These are phyloP conservation scores for Paramecium bursaria DNA, from an alignment of 73 alveolate genomes.

Conservation along the genomic window DNA sequence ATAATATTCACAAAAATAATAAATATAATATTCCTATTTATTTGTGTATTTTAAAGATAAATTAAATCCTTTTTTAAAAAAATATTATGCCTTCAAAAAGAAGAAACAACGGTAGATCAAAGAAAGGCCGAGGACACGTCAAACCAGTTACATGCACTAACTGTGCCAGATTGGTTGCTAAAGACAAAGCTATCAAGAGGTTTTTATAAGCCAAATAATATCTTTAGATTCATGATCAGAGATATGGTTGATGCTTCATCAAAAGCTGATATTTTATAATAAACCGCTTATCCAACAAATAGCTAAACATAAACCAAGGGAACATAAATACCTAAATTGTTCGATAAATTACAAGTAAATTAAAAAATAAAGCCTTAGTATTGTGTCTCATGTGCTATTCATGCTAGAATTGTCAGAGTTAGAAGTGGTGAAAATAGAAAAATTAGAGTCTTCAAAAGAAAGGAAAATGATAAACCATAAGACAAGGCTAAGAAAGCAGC, in stretches of 20 bases:
- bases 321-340: slow-evolving; percentile 47
- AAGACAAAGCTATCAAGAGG: slow-evolving; percentile 98
- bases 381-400: slow-evolving; percentile 96
- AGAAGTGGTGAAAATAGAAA: slow-evolving; percentile 85
- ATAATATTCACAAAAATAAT: no score
- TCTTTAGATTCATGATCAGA: slow-evolving; percentile 81
- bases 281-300: slow-evolving; percentile 80
- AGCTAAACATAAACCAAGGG: slow-evolving; percentile 2
- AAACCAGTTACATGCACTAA: slow-evolving; percentile 95
- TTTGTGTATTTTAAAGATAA: no score
- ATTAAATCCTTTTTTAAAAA: slow-evolving; percentile 55
- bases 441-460: slow-evolving; percentile 72
- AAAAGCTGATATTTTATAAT: slow-evolving; percentile 95
- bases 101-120: slow-evolving; percentile 98
- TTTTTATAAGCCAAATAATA: neutral
- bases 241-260: slow-evolving; percentile 98
- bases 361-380: slow-evolving; percentile 66
- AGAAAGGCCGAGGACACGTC: slow-evolving; percentile 98
- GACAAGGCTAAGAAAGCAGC: slow-evolving; percentile 17
- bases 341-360: slow-evolving; percentile 56
- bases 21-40: no score
- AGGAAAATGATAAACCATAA: slow-evolving; percentile 4
- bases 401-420: slow-evolving; percentile 95
- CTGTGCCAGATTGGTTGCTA: slow-evolving; percentile 96
- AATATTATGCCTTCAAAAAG: slow-evolving; percentile 88